Base-by-base conservation (phyloP, 768 basidiomycete genomes). In the Lyophyllum semitale region DNA sequence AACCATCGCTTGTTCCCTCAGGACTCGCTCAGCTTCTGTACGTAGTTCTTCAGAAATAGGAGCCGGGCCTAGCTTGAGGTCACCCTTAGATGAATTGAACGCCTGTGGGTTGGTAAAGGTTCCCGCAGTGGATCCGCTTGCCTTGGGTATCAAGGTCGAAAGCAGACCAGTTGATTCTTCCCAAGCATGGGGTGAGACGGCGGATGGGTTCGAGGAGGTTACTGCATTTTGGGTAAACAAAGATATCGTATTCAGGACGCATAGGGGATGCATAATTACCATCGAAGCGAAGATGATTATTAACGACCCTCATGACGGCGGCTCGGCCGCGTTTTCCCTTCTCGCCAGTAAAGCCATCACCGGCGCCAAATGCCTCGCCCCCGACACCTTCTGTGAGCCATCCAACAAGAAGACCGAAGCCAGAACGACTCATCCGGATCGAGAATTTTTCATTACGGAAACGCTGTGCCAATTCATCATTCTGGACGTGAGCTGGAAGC, bases 331-430 rank as follows among this genome's bases (percentile, higher is more conserved):
- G 77, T 64, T 89, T 87, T 18, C 92, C 93, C 53, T 82, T 83
- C 61, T 93, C 88, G 1, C 91, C 93, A 29, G 85, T 77, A 63
- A 93, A 92, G 0, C 93, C 88, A 48, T 85, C 82, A 8, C 93
- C 87, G 54, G 80, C 75, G 48, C 95, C 95, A 59, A 88, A 68
- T n/a, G 87, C 82, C 68, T 93, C 92, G 53, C 95, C 88, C 55
- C 95, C 86, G 51, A 88, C 78, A 15, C 94, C 95, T 68, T 98
- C 95, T 22, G 93, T 97, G 53, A 98, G 74, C 97, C 97, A 99
- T 27, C 96, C 95, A 2, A 98, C 81, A 8, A 99, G 78, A 26
- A 99, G 83, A 41, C 89, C 84, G 67, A 97, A 96, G 7, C 95
- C 92, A 33, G 95, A 95, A 25, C 92, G 84, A 51, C 91, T 92